These are phyloP conservation scores for Tetrahymena borealis DNA, from an alignment of 73 alveolate genomes.

Conservation along the genomic window DNA sequence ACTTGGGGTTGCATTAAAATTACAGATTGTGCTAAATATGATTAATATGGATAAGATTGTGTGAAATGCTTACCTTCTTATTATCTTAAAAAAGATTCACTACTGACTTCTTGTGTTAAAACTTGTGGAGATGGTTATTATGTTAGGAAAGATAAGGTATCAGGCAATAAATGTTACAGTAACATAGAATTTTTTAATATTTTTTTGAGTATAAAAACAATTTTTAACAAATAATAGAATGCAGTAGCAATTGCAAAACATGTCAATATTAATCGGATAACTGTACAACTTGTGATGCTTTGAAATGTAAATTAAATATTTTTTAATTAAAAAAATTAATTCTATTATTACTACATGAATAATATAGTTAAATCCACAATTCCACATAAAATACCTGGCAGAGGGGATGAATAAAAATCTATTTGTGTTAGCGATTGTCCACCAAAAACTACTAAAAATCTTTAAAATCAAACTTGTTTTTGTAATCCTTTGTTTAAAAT, in stretches of 20 bases:
- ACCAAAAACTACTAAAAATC: neutral
- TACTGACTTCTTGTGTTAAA: neutral
- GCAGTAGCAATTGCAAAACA: neutral
- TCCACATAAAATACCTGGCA: neutral
- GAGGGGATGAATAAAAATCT: neutral
- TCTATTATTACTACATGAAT: too few species aligned
- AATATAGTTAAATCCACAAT: too few species aligned
- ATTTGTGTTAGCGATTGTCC: neutral
- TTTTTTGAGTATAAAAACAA: neutral
- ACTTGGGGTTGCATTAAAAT: neutral
- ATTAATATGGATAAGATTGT: neutral
- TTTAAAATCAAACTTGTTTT: neutral
- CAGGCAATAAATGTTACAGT: neutral
- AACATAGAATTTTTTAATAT: neutral
- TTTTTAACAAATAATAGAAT: neutral
- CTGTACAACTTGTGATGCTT: neutral
- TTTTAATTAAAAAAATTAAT: too few species aligned
- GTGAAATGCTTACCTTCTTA: neutral
- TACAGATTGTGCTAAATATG: neutral
- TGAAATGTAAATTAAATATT: neutral
- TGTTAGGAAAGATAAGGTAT: neutral
- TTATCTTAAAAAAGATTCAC: neutral
- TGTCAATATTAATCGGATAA: neutral
- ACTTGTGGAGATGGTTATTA: neutral
- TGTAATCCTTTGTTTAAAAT: neutral